Evolutionary conservation across 495 filamentous ascomycete genomes (phyloP), one percentile per base, ranked within the genome.

Genomic region (Chaetomium cochliodes): DNA sequence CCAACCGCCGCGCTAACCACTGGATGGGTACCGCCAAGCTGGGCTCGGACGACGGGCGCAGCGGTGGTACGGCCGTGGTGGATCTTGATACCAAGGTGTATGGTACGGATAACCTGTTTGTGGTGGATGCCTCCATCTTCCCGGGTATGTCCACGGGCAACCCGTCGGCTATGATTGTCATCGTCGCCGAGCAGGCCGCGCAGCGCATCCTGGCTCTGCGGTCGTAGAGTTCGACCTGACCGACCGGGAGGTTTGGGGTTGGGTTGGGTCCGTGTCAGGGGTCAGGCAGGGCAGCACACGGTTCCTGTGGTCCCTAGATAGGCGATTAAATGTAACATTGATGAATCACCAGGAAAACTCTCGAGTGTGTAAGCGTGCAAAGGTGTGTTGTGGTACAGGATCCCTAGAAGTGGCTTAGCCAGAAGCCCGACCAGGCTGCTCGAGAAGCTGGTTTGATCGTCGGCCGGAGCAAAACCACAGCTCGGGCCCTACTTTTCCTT

Each of bases 71-170:
- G 18, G 67, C 80, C 18, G 88, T 91, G n/a, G 88, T 91, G 13
- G 88, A 91, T 62, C 71, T 80, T 25, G 81, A 90, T 77, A 83
- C 86, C 65, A 86, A 87, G 78, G 88, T 90, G 54, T 91, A 90
- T 62, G 88, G 88, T 64, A 89, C 83, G 9, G 84, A 88, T 67
- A 90, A 90, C 77, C 76, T 91, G 63, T 86, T 85, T 67, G 84
- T 88, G 44, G 80, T 88, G 52, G 86, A 88, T 67, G 86, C 81
- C 7, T 85, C 84, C 51, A 84, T 88, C 70, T 87, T 87, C 80
- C 86, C 86, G 2, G 85, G 84, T 57, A 83, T 84, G 75, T 75
- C 84, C 39, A 82, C 83, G 5, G 85, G 81, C 54, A 88, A 88
- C 76, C 86, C 86, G 49, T 81, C 82, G 15, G 81, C 84, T 2